phyloP scores from a whole-genome alignment of 2,329 filamentous ascomycete genomes.

The Pyricularia grisea region DNA sequence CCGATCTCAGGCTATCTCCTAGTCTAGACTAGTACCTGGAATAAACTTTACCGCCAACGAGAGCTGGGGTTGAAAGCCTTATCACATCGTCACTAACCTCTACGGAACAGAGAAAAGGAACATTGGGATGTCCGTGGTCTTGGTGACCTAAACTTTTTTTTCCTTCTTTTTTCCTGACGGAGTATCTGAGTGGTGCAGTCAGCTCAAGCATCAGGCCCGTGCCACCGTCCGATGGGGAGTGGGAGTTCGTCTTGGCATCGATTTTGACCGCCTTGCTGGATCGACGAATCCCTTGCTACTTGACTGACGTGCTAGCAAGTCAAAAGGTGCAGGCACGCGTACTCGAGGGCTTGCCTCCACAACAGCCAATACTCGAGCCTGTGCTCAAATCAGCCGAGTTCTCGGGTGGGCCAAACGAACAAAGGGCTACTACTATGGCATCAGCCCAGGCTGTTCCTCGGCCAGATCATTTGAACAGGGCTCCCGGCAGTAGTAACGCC shows the following conservation, averaged over 20 bases:
- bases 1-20: background rate
- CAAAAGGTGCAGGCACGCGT: background rate
- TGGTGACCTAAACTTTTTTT: background rate
- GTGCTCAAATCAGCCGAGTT: background rate
- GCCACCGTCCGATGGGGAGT: background rate
- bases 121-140: background rate
- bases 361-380: background rate
- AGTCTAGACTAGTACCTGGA: constrained; percentile 1
- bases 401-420: background rate
- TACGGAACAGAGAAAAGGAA: background rate
- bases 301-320: background rate
- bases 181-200: background rate
- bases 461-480: constrained; percentile 16
- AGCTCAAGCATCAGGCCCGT: background rate
- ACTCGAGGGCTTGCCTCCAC: constrained; percentile 6
- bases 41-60: background rate
- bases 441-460: background rate
- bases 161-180: background rate
- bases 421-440: background rate
- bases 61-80: background rate
- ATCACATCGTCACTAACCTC: background rate
- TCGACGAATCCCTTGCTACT: background rate
- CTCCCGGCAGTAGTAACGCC: constrained; percentile 23
- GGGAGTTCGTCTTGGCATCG: background rate
- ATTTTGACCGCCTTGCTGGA: background rate